Percentiles rank a stretch among this genome's conserved stretches.
Conservation (phyloP, 441 rosid species). For the Kokia cookei region DNA sequence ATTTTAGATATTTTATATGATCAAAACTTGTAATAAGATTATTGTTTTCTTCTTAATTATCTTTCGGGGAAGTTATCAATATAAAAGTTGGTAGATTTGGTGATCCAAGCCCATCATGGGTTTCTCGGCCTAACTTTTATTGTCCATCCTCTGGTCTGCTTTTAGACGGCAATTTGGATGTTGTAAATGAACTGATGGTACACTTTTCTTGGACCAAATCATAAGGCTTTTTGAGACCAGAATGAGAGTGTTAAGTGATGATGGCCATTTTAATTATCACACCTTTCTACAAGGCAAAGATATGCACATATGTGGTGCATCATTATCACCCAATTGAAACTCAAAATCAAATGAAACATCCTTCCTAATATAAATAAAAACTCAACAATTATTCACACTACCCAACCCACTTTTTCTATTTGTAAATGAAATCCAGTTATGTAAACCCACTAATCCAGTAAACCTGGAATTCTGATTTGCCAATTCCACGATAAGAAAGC, state of each 20-base stretch:
- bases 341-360: too few species aligned
- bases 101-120: neutral
- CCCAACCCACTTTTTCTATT: too few species aligned
- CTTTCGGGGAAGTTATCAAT: neutral
- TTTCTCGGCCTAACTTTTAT: slow-evolving; percentile 12
- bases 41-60: neutral
- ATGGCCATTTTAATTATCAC: neutral
- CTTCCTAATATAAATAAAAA: too few species aligned
- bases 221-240: slow-evolving; percentile 6
- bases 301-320: neutral
- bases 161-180: neutral
- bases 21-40: too few species aligned
- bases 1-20: too few species aligned
- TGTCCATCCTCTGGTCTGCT: slow-evolving; percentile 14
- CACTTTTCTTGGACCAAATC: slow-evolving; percentile 15
- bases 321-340: neutral
- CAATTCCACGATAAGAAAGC: too few species aligned
- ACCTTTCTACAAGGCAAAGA: neutral
- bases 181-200: neutral
- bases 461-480: too few species aligned
- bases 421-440: too few species aligned
- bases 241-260: neutral
- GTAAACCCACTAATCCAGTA: too few species aligned
- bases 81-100: slow-evolving; percentile 1
- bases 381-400: too few species aligned